Evolutionary conservation across 2,329 filamentous ascomycete species (phyloP).

Genomic region (Hypoxylon sp.): DNA sequence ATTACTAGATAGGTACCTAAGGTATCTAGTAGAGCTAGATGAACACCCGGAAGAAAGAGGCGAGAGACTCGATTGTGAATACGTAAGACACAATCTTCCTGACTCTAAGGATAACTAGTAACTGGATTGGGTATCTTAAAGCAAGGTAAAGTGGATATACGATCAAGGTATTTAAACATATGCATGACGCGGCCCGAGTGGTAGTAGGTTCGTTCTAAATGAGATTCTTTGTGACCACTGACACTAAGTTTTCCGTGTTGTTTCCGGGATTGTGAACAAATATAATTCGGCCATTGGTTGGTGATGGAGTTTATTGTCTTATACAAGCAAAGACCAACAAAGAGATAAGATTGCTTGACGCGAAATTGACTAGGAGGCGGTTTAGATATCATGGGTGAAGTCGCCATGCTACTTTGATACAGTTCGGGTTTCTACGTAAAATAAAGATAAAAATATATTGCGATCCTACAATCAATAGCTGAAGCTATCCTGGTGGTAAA

Average conservation of each 20-base stretch:
- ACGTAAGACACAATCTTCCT: no score
- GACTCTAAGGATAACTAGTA: no score
- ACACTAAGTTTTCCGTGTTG: conserved; percentile 3
- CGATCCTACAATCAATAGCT: neutral
- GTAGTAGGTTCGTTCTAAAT: neutral
- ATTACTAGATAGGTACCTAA: no score
- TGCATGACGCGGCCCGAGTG: neutral
- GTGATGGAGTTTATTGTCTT: conserved; percentile 13
- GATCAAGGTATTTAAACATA: no score
- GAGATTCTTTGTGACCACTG: conserved; percentile 11
- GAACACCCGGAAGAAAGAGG: no score
- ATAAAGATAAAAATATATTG: neutral
- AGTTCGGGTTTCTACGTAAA: neutral
- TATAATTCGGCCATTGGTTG: conserved; percentile 17
- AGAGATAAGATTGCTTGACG: neutral
- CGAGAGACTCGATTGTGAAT: no score
- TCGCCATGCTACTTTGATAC: no score
- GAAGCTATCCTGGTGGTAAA: neutral
- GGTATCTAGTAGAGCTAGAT: no score
- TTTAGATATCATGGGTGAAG: no score
- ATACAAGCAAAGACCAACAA: conserved; percentile 10
- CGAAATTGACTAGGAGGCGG: neutral
- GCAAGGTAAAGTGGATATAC: neutral
- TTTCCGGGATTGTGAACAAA: conserved; percentile 22
- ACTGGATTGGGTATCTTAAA: neutral